phyloP scores from a whole-genome alignment of 2,329 filamentous ascomycete species.

The Corinectria fuckeliana region DNA sequence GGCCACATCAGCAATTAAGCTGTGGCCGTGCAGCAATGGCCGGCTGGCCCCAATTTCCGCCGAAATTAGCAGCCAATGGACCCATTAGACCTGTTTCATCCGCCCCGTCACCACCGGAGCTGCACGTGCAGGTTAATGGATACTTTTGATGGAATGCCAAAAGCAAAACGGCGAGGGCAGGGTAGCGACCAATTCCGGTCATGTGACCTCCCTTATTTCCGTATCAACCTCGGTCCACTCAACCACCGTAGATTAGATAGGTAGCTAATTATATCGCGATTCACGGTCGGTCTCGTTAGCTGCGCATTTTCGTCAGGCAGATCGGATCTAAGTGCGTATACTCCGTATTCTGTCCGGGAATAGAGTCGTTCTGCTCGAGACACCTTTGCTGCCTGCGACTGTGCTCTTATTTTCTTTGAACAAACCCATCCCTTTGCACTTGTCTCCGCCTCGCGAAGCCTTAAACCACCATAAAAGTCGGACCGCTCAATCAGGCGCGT shows the following conservation, averaged over 20 bases:
- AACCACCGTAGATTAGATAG: too few species aligned
- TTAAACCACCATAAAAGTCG: background rate
- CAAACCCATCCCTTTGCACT: background rate
- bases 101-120: constrained; percentile 6
- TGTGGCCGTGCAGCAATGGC: constrained; percentile 19
- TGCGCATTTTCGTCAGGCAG: background rate
- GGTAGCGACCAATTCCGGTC: constrained; percentile 9
- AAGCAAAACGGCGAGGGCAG: background rate
- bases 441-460: background rate
- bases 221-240: too few species aligned
- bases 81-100: constrained; percentile 25
- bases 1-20: constrained; percentile 25
- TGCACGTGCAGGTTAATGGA: constrained; percentile 4
- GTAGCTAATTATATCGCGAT: too few species aligned
- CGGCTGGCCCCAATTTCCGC: constrained; percentile 35
- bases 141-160: too few species aligned
- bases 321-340: background rate
- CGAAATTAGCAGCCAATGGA: constrained; percentile 36
- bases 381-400: constrained; percentile 22
- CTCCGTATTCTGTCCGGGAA: background rate
- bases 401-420: background rate
- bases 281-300: background rate
- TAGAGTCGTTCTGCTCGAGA: constrained; percentile 7
- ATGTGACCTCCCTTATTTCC: constrained; percentile 46
- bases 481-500: background rate